These are phyloP conservation scores for Glycine tomentella DNA, from an alignment of 306 rosid genomes.

Conservation along the genomic window DNA sequence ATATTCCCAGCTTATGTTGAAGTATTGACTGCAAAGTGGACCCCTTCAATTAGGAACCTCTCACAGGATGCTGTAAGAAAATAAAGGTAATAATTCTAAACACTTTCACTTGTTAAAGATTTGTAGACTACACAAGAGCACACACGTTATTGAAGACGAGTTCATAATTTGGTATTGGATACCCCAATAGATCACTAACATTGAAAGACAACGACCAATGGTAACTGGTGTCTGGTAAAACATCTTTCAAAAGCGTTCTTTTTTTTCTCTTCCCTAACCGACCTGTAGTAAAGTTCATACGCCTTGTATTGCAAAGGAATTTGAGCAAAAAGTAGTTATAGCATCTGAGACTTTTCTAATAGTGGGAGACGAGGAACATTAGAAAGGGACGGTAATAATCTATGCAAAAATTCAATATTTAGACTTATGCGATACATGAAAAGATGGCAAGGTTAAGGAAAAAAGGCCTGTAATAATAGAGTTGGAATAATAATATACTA, in stretches of 20 bases:
- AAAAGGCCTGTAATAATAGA: not conserved
- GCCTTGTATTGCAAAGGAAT: constrained; percentile 21
- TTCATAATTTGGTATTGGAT: constrained; percentile 28
- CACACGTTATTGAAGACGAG: not conserved
- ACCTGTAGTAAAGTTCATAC: not conserved
- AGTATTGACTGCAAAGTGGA: not conserved
- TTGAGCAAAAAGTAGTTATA: constrained; percentile 16
- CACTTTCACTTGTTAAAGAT: not conserved
- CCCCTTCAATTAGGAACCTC: constrained; percentile 5
- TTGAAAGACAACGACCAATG: not conserved
- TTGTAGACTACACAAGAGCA: constrained; percentile 21
- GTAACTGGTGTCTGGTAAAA: not conserved
- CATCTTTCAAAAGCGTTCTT: constrained; percentile 6
- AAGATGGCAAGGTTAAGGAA: not conserved
- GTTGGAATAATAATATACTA: not conserved
- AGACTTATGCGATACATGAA: not conserved
- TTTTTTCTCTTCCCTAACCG: too few relatives aligned
- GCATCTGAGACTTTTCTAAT: constrained; percentile 28
- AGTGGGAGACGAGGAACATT: constrained; percentile 32
- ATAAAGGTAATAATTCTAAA: not conserved
- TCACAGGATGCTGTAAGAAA: not conserved
- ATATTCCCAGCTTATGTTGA: not conserved
- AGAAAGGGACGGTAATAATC: constrained; percentile 14
- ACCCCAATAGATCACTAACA: not conserved
- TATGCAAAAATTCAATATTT: constrained; percentile 38